phyloP scores from a whole-genome alignment of 805 yeast genomes.

The Cyberlindnera amylophila region DNA sequence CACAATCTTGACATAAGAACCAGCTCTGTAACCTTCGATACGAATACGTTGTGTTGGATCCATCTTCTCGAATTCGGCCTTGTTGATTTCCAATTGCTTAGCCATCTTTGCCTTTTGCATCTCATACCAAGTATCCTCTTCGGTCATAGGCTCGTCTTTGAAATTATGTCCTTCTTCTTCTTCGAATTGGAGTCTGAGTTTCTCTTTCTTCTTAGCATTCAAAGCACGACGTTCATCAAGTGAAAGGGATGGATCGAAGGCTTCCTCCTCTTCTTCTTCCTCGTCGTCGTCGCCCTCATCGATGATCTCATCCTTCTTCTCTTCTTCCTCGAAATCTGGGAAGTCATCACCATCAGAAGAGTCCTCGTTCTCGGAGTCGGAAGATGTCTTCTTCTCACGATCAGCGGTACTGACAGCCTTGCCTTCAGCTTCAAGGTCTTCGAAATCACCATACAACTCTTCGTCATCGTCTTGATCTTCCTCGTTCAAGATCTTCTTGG shows the following conservation, averaged over 20 bases:
- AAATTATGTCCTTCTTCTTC: constrained; percentile 71
- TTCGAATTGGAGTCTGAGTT: constrained; percentile 84
- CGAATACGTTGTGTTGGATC: constrained; percentile 71
- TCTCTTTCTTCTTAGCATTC: constrained; percentile 88
- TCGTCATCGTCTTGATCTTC: constrained; percentile 38
- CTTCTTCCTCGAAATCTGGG: constrained; percentile 54
- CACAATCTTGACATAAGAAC: constrained; percentile 87
- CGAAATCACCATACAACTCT: constrained; percentile 54
- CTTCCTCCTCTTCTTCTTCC: constrained; percentile 36
- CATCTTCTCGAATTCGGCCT: constrained; percentile 69
- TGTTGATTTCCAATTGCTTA: constrained; percentile 91
- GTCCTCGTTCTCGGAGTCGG: constrained; percentile 28
- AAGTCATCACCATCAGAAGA: constrained; percentile 38
- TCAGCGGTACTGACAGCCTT: constrained; percentile 16
- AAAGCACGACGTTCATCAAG: constrained; percentile 72
- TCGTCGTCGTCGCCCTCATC: constrained; percentile 39
- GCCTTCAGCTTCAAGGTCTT: constrained; percentile 42
- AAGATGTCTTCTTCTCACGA: constrained; percentile 20
- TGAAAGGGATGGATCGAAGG: constrained; percentile 38
- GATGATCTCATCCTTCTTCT: constrained; percentile 39
- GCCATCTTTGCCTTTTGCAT: constrained; percentile 96
- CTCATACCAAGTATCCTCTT: constrained; percentile 96
- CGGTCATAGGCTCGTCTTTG: constrained; percentile 77
- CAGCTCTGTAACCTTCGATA: constrained; percentile 91
- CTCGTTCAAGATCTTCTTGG: constrained; percentile 37